These are phyloP conservation scores for Lactarius evosmus DNA, from an alignment of 768 basidiomycete genomes.

Conservation along the genomic window DNA sequence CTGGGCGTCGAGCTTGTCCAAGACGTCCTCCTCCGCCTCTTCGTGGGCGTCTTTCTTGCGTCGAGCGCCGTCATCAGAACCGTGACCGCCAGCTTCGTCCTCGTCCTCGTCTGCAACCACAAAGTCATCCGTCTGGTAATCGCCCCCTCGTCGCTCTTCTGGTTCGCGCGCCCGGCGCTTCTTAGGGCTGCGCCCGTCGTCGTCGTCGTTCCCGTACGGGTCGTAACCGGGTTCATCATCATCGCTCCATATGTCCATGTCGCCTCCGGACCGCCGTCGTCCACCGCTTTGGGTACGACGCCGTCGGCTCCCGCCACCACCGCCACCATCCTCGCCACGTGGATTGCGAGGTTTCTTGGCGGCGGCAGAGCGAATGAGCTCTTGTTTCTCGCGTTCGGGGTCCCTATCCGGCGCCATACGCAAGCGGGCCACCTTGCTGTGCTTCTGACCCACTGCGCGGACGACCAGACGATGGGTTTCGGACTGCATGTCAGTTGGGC, in stretches of 20 bases:
- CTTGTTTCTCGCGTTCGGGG: constrained; percentile 69
- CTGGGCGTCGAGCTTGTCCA: constrained; percentile 70
- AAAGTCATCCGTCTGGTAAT: constrained; percentile 85
- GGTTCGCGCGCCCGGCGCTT: constrained; percentile 36
- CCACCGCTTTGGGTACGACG: constrained; percentile 32
- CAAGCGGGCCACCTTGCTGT: constrained; percentile 75
- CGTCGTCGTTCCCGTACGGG: constrained; percentile 39
- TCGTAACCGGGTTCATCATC: constrained; percentile 57
- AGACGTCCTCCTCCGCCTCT: constrained; percentile 52
- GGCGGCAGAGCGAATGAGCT: constrained; percentile 54
- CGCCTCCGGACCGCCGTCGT: constrained; percentile 36
- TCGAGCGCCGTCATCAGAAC: constrained; percentile 21
- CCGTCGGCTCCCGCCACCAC: constrained; percentile 47
- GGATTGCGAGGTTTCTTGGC: constrained; percentile 63
- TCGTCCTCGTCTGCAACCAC: constrained; percentile 80
- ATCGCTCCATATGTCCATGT: constrained; percentile 59
- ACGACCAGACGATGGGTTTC: constrained; percentile 89
- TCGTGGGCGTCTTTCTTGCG: constrained; percentile 38
- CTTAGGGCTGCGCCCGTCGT: constrained; percentile 47
- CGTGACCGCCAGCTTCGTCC: constrained; percentile 36
- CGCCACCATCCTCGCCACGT: constrained; percentile 47
- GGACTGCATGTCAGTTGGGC: constrained; percentile 87
- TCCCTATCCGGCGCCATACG: constrained; percentile 79
- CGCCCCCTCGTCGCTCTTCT: constrained; percentile 55
- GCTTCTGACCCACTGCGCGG: constrained; percentile 79